Evolutionary conservation across 2,329 filamentous ascomycete genomes (phyloP), one percentile per base, ranked within the genome.

Genomic region (Calonectria fujianensis): DNA sequence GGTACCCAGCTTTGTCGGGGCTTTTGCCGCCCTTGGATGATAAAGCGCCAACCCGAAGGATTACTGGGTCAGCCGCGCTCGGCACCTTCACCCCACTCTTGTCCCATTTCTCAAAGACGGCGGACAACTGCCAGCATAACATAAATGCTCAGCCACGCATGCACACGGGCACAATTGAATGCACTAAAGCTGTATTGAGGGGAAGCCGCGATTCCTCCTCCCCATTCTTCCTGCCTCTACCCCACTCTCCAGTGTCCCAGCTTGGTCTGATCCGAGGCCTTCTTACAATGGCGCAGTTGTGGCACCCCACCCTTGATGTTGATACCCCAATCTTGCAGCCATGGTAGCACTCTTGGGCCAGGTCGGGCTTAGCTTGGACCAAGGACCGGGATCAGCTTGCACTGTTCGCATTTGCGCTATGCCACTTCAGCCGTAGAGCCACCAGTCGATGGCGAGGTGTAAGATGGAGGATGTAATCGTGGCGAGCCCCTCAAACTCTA

Each of bases 281-380:
- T 29, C 35, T 16, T 24, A 37, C 57, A 18, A 41, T 61, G 24
- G 57, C 57, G 35, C 57, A 61, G 57, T 41, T 61, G 57, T 61
- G 57, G 57, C 57, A 61, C 57, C 57, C 57, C 57, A 61, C 57
- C 57, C 20, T 61, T 61, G 57, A 27, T 27, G 35, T 61, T 27
- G 32, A 41, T 39, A 61, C 35, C 57, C 57, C 57, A 61, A 61
- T 41, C 57, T 41, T 61, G 57, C 37, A 41, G 57, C 57, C 57
- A 61, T 37, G 20, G 57, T 41, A 39, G 37, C 20, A 61, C 57
- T 37, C 37, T 24, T 10, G 13, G 3, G 5, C 57, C 35, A 61
- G n/a, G 35, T 48, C 7, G n/a, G 57, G 57, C 13, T 61, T 61
- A 61, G 57, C 57, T 41, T 39, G 2, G 24, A 29, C 27, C 9